Evolutionary conservation across 2,329 filamentous ascomycete species (phyloP), one percentile per base, ranked within the genome.

Genomic region (Colletotrichum filicis): DNA sequence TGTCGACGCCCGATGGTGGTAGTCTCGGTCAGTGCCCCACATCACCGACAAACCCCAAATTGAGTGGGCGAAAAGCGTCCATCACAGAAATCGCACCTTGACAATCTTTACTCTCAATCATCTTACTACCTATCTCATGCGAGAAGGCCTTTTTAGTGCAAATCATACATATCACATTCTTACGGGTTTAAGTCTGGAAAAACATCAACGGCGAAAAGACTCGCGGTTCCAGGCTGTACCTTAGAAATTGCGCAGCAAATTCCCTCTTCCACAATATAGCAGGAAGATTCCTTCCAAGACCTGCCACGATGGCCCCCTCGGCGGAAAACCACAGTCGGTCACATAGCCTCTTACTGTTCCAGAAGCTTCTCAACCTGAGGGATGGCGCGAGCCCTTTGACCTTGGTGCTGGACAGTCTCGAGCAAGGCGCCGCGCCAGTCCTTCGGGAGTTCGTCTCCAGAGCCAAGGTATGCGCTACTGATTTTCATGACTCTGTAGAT

Each of bases 331-430:
- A 97, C 79, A 89, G 93, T 35, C 90, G 94, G 75, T 95, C 94
- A 24, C 95, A 98, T 82, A 95, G 95, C 80, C 85, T 97, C 26
- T 89, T 97, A 3, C 87, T 97, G 2, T 91, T 98, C 68, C 94
- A 95, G 75, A 95, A 95, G 79, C 86, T 98, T 2, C 87, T 98
- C 75, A 94, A 92, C 79, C 86, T 94, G 68, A 90, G 94, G 74
- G 93, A 97, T 81, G 91, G 91, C 69, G 91, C 93, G 16, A 97
- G 95, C 61, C 96, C 96, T 3, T 91, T 98, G 78, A 98, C 95
- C 0, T 86, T 98, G 30, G 83, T 98, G 3, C 87, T 98, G 69
- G 96, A 98, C 82, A 94, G 89, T 42, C 86, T 98, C 35, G 95
- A 97, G 83, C 95, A 98, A 83, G 91, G 92, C 30, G 94, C 92